Evolutionary conservation across 2,329 filamentous ascomycete species (phyloP).

Genomic region (Colletotrichum cereale): DNA sequence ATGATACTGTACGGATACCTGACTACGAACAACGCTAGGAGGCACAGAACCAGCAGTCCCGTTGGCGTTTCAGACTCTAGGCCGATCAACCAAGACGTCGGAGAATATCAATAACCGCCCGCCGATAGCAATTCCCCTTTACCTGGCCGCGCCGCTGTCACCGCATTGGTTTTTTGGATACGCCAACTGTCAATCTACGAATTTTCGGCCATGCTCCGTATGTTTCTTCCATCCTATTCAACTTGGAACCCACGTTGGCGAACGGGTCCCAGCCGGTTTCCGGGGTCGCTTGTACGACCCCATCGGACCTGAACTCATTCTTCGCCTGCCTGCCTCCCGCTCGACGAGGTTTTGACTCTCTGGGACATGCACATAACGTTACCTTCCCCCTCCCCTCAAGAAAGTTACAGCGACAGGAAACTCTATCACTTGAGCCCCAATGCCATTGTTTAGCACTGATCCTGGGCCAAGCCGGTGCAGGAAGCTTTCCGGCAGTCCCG

Average conservation of each 20-base stretch:
- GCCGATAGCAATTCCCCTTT: neutral
- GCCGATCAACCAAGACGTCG: neutral
- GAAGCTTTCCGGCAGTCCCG: neutral
- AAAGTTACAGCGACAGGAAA: conserved; percentile 7
- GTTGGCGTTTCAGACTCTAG: neutral
- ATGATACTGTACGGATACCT: no score
- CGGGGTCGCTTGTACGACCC: neutral
- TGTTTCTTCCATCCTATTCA: neutral
- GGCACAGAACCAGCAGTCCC: neutral
- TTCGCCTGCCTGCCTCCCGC: neutral
- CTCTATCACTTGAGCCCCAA: neutral
- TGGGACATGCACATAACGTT: neutral
- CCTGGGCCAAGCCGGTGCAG: neutral
- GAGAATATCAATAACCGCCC: neutral
- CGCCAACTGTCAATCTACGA: neutral
- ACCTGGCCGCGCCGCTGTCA: neutral
- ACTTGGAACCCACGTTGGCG: neutral
- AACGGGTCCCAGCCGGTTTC: neutral
- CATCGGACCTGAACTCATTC: neutral
- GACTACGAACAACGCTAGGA: neutral
- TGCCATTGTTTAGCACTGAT: conserved; percentile 5
- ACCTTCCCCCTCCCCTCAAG: neutral
- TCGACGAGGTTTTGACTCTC: neutral
- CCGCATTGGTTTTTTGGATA: neutral
- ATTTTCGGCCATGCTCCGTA: neutral